Evolutionary conservation across 176 grass and related monocot genomes (phyloP).

Genomic region (Bolboschoenus planiculmis): DNA sequence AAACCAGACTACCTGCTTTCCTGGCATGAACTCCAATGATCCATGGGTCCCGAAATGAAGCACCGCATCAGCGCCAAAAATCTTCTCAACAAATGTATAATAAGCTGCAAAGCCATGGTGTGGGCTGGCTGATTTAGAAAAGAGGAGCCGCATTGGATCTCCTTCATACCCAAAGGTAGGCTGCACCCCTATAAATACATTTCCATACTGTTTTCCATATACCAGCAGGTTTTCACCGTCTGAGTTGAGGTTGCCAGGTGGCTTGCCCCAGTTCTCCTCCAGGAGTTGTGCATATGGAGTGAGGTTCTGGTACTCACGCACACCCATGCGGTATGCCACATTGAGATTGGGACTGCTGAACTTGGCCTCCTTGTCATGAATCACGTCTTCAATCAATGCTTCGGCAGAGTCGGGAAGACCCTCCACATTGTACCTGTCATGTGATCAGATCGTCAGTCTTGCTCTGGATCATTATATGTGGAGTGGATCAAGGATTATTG

Average conservation of each 20-base stretch:
- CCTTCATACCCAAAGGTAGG: constrained; percentile 97
- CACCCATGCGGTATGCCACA: constrained; percentile 79
- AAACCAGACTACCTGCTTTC: constrained; percentile 46
- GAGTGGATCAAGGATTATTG: neutral
- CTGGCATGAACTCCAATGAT: constrained; percentile 94
- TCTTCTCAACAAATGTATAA: constrained; percentile 96
- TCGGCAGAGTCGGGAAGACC: constrained; percentile 73
- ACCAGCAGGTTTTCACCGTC: constrained; percentile 88
- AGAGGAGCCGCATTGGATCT: constrained; percentile 92
- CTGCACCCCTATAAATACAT: constrained; percentile 93
- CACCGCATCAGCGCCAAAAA: constrained; percentile 92
- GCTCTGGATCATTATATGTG: neutral
- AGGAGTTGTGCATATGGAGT: constrained; percentile 72
- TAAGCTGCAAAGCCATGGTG: constrained; percentile 96
- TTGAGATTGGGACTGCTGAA: constrained; percentile 98
- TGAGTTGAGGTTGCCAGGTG: constrained; percentile 92
- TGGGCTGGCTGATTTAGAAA: constrained; percentile 92
- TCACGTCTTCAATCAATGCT: constrained; percentile 82
- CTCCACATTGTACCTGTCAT: constrained; percentile 57
- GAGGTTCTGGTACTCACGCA: constrained; percentile 73
- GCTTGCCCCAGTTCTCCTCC: constrained; percentile 98
- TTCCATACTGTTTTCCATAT: constrained; percentile 94
- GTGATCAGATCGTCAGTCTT: neutral
- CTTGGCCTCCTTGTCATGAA: constrained; percentile 98
- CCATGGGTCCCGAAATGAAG: constrained; percentile 96